Conservation (phyloP, 495 filamentous ascomycete species). For the Aspergillus carlsbadensis region DNA sequence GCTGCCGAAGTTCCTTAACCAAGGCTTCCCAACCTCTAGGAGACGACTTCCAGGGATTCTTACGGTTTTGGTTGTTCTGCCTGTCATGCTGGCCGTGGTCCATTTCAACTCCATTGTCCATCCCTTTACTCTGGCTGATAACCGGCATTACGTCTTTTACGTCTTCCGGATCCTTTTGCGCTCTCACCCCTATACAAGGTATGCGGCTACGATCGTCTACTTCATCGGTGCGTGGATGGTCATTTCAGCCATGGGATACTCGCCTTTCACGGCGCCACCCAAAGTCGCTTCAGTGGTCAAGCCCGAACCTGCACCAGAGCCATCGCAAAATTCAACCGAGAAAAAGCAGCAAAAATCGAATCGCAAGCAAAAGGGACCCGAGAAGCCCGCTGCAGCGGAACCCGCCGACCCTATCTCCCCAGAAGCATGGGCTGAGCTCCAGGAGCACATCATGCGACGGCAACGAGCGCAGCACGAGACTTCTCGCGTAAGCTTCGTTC, state of each 20-base stretch:
- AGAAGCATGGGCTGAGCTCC: conserved; percentile 34
- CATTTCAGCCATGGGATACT: conserved; percentile 55
- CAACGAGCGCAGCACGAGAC: conserved; percentile 31
- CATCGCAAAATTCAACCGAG: conserved; percentile 25
- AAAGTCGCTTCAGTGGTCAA: conserved; percentile 25
- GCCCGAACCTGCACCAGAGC: conserved; percentile 9
- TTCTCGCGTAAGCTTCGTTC: conserved; percentile 52
- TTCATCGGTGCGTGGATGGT: conserved; percentile 59
- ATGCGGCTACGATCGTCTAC: conserved; percentile 64
- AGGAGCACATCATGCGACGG: conserved; percentile 34
- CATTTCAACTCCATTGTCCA: conserved; percentile 90
- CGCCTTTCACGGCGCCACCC: conserved; percentile 25
- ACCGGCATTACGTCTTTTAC: conserved; percentile 96
- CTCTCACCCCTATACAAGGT: conserved; percentile 60
- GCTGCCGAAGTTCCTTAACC: conserved; percentile 39
- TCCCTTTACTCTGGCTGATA: conserved; percentile 94
- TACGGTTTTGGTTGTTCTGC: conserved; percentile 37
- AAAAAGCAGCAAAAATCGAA: conserved; percentile 19
- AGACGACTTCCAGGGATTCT: conserved; percentile 37
- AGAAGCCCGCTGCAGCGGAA: conserved; percentile 18
- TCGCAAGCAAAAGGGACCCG: conserved; percentile 25
- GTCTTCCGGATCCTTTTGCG: conserved; percentile 82
- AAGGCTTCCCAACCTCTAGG: conserved; percentile 35
- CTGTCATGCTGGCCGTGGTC: conserved; percentile 56
- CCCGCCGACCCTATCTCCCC: conserved; percentile 27